Evolutionary conservation across 371 early-diverging fungal genomes (phyloP), one percentile per base, ranked within the genome.

Genomic region (Mortierella sp.): DNA sequence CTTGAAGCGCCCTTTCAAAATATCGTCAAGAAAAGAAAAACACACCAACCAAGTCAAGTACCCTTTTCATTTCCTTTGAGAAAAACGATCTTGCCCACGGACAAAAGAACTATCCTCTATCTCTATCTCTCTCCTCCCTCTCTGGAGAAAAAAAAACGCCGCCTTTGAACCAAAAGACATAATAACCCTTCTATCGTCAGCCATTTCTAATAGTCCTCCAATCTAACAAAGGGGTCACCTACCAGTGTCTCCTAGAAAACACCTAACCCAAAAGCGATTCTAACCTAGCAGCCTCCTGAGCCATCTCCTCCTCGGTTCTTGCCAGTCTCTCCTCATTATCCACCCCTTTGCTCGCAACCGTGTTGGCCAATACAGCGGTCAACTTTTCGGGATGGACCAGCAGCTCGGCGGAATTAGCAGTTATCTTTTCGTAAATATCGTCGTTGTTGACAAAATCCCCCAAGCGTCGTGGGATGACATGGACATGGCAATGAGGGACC

Each of bases 401-500:
- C 1, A 78, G 74, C 21, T 91, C 90, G 13, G 87, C 83, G 31
- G 90, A 89, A 68, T 88, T 89, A 13, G 78, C 81, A 42, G 96
- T 91, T 54, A 98, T 91, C 38, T 94, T 97, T 31, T 90, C 88
- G 81, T 98, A 98, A 57, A 98, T 94, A 76, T 97, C 97, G 84
- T 99, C 98, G 80, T 98, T 99, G 78, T 96, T 91, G 10, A 89
- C 89, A 90, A 91, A 98, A 83, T 99, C 98, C 26, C 95, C 95
- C 28, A 82, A 80, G 45, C 88, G 91, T 48, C 99, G 93, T 45
- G 99, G 99, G 73, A 99, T 95, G 55, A 99, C 83, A 89, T 99
- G 99, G 76, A 98, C 90, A 84, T 99, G 99, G 45, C 96, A 96
- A 90, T 99, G 99, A 9, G 95, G 92, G 0, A 94, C 98, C 16